Evolutionary conservation across 257 asterid species (phyloP), one percentile per base, ranked within the genome.

Genomic region (Solanum pimpinellifolium): DNA sequence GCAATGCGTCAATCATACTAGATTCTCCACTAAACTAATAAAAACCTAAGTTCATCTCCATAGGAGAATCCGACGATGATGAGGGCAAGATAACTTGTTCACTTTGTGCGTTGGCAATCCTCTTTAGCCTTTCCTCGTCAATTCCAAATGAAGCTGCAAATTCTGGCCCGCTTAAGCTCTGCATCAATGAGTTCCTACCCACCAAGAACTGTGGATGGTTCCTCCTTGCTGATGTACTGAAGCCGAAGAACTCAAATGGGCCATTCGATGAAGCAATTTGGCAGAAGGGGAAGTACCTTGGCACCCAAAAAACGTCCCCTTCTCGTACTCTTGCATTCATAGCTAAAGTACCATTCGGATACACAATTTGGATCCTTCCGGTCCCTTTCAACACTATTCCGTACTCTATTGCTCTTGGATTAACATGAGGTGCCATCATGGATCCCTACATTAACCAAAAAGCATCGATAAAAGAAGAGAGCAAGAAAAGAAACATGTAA

Each of bases 361-460:
- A 89, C 74, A 93, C 98, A 3, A 95, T 84, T 83, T 97, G 94
- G 82, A 97, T 85, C 0, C 88, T 91, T 4, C 99, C 98, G 0
- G 85, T 82, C 3, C 98, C 99, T 3, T 85, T 84, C 85, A 95
- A 52, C 27, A 95, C 98, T 4, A 97, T 35, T 9, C 98, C 99
- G 3, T 90, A 94, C 89, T 95, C 98, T 1, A 91, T 90, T 78
- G 98, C 98, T 70, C 89, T 90, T 52, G 98, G 98, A 73, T 97
- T 97, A 49, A 94, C 80, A 65, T 97, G 99, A 2, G 99, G 99
- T 44, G 98, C 99, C 98, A 97, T 90, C 98, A 97, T 94, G 29
- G 99, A 91, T 77, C 99, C 98, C 98, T 97, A 82, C 89, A 89
- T 33, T 42, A 41, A 12, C 60, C 33, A 41, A 12, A 2, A 75